Percentiles rank a stretch among this genome's conserved stretches.
phyloP scores from a whole-genome alignment of 2,329 filamentous ascomycete species.

The Rhynchosporium graminicola region DNA sequence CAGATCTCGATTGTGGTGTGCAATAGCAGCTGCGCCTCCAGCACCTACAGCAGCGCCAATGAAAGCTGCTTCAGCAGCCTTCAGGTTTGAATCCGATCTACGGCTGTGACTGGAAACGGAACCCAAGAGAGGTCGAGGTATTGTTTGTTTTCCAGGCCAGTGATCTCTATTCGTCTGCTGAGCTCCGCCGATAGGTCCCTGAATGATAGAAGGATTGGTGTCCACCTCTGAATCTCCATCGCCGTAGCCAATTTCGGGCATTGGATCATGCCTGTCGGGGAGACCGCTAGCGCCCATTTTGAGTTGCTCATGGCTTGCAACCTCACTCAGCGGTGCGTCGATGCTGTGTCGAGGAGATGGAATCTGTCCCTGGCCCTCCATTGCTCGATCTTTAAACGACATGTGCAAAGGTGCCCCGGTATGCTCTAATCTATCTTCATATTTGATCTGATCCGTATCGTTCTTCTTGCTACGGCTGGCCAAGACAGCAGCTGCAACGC shows the following conservation, averaged over 20 bases:
- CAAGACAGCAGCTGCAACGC: conserved; percentile 37
- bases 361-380: conserved; percentile 55
- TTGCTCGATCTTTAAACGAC: conserved; percentile 66
- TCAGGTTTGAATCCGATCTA: conserved; percentile 35
- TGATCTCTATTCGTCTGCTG: conserved; percentile 43
- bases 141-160: conserved; percentile 59
- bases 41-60: conserved; percentile 54
- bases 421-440: conserved; percentile 34
- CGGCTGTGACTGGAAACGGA: conserved; percentile 17
- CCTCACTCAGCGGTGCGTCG: conserved; percentile 55
- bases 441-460: conserved; percentile 35
- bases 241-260: conserved; percentile 75
- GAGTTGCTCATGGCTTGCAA: conserved; percentile 44
- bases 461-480: conserved; percentile 35
- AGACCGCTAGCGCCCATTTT: conserved; percentile 69
- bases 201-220: conserved; percentile 83
- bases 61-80: conserved; percentile 41
- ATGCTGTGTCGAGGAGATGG: conserved; percentile 59
- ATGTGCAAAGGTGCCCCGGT: conserved; percentile 58
- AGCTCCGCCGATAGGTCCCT: conserved; percentile 63
- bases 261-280: conserved; percentile 67
- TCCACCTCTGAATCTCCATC: conserved; percentile 65
- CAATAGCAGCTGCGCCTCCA: conserved; percentile 55
- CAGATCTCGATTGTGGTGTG: conserved; percentile 53
- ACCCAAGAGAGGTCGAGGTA: conserved; percentile 40